phyloP scores from a whole-genome alignment of 1,284 basidiomycete genomes.

The Ustilago shanxiensis region DNA sequence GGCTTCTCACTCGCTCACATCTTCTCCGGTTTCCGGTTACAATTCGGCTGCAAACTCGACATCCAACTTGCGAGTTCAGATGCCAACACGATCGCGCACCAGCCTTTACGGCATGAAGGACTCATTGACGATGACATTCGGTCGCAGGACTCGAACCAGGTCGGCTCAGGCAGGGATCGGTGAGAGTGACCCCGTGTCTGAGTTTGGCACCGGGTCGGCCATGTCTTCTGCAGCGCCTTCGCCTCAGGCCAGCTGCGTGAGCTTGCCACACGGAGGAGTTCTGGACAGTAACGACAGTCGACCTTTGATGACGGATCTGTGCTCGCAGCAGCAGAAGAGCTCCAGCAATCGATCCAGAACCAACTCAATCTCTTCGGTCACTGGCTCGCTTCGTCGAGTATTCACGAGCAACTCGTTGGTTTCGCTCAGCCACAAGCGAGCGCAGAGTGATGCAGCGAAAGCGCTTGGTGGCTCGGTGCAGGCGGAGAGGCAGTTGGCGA shows the following conservation, averaged over 20 bases:
- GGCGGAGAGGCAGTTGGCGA: constrained; percentile 31
- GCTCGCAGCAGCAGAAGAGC: constrained; percentile 14
- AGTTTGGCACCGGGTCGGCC: constrained; percentile 23
- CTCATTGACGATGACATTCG: constrained; percentile 45
- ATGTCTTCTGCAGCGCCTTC: constrained; percentile 31
- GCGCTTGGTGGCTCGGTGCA: constrained; percentile 26
- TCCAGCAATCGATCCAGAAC: constrained; percentile 32
- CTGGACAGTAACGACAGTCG: constrained; percentile 8
- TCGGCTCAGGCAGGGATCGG: constrained; percentile 32
- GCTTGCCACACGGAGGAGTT: constrained; percentile 20
- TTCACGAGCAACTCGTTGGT: constrained; percentile 36
- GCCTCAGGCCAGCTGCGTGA: constrained; percentile 35
- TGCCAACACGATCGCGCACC: constrained; percentile 26
- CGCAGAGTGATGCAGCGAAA: constrained; percentile 34
- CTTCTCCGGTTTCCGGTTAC: constrained; percentile 32
- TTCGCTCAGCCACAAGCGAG: constrained; percentile 28
- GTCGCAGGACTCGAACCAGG: constrained; percentile 26
- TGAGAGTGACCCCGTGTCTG: constrained; percentile 14
- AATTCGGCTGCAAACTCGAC: constrained; percentile 36
- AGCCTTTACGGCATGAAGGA: constrained; percentile 49
- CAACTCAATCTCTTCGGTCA: constrained; percentile 43
- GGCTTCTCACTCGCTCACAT: constrained; percentile 27
- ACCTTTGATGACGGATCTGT: constrained; percentile 25
- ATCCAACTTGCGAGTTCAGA: constrained; percentile 21
- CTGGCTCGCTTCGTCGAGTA: constrained; percentile 45